Percentiles rank a stretch among this genome's conserved stretches.
Evolutionary conservation across 202 grass and related monocot genomes (phyloP).

Genomic region (Zoysia matrella): DNA sequence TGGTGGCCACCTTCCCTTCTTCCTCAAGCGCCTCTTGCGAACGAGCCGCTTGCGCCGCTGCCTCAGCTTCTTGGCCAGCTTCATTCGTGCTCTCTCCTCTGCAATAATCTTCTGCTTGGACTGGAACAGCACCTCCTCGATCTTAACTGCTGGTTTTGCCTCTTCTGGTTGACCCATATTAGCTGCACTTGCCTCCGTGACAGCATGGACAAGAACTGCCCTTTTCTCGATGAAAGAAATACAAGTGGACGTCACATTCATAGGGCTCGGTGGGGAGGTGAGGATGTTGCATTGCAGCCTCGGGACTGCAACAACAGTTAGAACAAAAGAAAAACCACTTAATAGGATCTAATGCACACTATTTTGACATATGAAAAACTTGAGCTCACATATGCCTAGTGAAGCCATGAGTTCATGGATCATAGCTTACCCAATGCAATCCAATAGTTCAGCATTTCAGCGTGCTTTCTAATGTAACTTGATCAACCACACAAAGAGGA

Average conservation of each 20-base stretch:
- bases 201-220: constrained; percentile 50
- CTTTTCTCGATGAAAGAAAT: constrained; percentile 51
- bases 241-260: constrained; percentile 31
- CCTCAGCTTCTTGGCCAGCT: constrained; percentile 75
- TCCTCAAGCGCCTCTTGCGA: constrained; percentile 81
- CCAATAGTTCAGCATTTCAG: background rate
- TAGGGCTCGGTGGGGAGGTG: constrained; percentile 22
- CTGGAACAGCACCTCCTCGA: constrained; percentile 68
- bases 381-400: too few relatives aligned
- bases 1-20: constrained; percentile 83
- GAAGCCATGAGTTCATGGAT: background rate
- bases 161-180: constrained; percentile 49
- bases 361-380: constrained; percentile 1
- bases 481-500: background rate
- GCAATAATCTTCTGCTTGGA: constrained; percentile 72
- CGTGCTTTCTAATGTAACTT: background rate
- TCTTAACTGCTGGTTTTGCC: constrained; percentile 33
- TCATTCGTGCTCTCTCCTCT: constrained; percentile 66
- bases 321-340: constrained; percentile 16
- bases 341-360: constrained; percentile 21
- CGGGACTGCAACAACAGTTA: constrained; percentile 50
- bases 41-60: constrained; percentile 68
- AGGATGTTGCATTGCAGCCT: constrained; percentile 53
- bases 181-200: constrained; percentile 50
- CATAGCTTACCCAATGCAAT: background rate